Evolutionary conservation across 192 early-diverging fungal species (phyloP), one percentile per base, ranked within the genome.

Genomic region (Entomortierella chlamydospora): DNA sequence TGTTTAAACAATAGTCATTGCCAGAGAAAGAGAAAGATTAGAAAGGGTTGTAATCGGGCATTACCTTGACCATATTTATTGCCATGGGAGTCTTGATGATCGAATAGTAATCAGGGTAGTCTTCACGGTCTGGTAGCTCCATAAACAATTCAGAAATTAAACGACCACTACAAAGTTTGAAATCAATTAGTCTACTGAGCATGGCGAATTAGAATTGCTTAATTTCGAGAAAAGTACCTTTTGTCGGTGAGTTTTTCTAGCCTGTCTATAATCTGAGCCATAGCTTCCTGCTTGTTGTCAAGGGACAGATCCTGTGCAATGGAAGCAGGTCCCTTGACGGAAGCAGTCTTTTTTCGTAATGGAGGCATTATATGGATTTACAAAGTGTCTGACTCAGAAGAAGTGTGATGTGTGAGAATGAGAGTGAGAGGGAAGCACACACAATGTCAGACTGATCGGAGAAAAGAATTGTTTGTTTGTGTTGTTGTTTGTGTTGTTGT

Each of bases 71-170:
- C 9, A 68, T 81, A 34, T 86, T 81, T 12, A 89, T 47, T 20
- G 86, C 83, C 45, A 89, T 87, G 3, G 85, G 88, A 2, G 68
- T 41, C 45, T 87, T 84, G 54, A 90, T 88, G 57, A 73, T 52
- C 28, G 67, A 51, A 56, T 83, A 87, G 55, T 87, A 87, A 50
- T 87, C 85, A 39, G 83, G 81, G 33, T 84, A 87, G 15, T 79
- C 63, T 11, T 69, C 60, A 11, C 71, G 82, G 47, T 79, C 70
- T 2, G 85, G 85, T 23, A 84, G 58, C 47, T 84, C 65, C 43
- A 83, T 33, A 50, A 85, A 83, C 23, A 82, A 37, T 5, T 66
- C 67, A n/a, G 81, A 67, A 22, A 77, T 37, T 18, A 69, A 33
- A 34, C 74, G 78, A 4, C 81, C 85, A 34, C 83, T 80, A 60